Base-by-base conservation (phyloP, 306 rosid species). In the Albizia julibrissin region DNA sequence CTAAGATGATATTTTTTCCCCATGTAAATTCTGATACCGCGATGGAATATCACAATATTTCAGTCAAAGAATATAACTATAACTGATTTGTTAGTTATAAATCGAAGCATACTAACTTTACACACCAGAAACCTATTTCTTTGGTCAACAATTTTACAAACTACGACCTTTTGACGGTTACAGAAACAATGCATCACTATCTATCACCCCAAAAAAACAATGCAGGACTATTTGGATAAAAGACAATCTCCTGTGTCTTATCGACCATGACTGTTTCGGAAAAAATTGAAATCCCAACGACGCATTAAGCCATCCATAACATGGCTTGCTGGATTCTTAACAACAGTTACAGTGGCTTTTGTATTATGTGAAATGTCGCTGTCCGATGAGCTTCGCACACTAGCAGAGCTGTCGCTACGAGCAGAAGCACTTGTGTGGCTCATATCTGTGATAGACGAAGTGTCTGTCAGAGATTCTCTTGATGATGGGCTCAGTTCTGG, bases 251-350 rank as follows among this genome's bases (percentile, higher is more conserved):
- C 90, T 79, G 87, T 5, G 61, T 52, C 76, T 84, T 85, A 91
- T 79, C 93, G 90, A 84, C 82, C 88, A 27, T 91, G 85, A 86
- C 88, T 88, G 86, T 90, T 92, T 73, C 87, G 81, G 89, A 96
- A 94, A 85, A 96, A 91, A 83, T 91, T 92, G 88, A 93, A 91
- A 93, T 93, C 99, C 99, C 97, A 96, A 44, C 98, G 97, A 18
- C 98, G 93, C 83, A 93, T 91, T 89, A 96, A 89, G 80, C 99
- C 95, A 0, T 96, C 98, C 97, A 92, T 92, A 85, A 89, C 87
- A 86, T 93, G 90, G 87, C 90, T 49, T 40, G 94, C 74, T 1
- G 99, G 99, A 86, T 85, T 93, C 81, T 84, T 89, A 47, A 90
- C 97, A 43, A 91, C 97, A 15, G 97, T 92, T 40, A 96, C 83